Percentiles rank a stretch among this genome's conserved stretches.
Evolutionary conservation across 768 basidiomycete genomes (phyloP).

Genomic region (Pholiota conissans): DNA sequence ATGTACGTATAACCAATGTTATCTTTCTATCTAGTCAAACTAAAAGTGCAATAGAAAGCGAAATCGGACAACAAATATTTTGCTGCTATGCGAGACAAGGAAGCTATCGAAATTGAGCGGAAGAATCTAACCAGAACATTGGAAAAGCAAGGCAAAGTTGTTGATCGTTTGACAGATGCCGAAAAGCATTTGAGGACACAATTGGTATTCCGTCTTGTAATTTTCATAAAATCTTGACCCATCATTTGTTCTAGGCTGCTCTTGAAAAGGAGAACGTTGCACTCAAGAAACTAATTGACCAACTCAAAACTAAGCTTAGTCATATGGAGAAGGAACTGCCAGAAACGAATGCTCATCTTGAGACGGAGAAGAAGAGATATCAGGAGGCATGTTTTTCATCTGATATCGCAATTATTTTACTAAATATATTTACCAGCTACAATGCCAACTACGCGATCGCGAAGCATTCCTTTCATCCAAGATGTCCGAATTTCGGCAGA

Average conservation of each 20-base stretch:
- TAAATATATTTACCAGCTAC: conserved; percentile 14
- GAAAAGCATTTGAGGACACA: conserved; percentile 62
- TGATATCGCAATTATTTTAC: not conserved
- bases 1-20: conserved; percentile 54
- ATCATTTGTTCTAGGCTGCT: conserved; percentile 8
- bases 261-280: conserved; percentile 46
- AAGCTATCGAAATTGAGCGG: conserved; percentile 74
- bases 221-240: not conserved
- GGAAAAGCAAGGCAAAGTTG: conserved; percentile 49
- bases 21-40: too few species aligned
- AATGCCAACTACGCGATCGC: conserved; percentile 29
- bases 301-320: conserved; percentile 23
- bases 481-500: conserved; percentile 36
- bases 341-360: conserved; percentile 33
- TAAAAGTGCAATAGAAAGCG: too few species aligned
- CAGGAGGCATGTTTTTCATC: conserved; percentile 35
- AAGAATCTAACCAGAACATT: conserved; percentile 56
- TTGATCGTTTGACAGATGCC: conserved; percentile 65
- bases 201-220: conserved; percentile 47
- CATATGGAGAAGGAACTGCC: conserved; percentile 21
- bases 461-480: conserved; percentile 30
- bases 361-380: conserved; percentile 37
- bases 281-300: conserved; percentile 29
- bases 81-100: conserved; percentile 86
- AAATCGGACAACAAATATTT: conserved; percentile 96